phyloP scores from a whole-genome alignment of 1,284 basidiomycete species.

The Sporisorium reilianum region DNA sequence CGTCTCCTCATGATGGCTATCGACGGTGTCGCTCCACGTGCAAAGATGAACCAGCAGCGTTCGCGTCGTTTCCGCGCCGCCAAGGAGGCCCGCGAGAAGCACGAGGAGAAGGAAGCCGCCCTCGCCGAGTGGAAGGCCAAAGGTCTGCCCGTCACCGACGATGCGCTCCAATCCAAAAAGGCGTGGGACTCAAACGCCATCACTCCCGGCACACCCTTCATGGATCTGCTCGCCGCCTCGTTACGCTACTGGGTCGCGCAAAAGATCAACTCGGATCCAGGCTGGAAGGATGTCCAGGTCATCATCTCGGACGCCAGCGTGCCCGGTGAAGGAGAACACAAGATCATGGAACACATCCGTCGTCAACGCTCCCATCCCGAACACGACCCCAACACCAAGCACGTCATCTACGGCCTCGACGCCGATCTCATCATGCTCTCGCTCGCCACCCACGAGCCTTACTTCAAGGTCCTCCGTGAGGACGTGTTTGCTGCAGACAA shows the following conservation, averaged over 20 bases:
- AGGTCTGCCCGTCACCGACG: slow-evolving; percentile 83
- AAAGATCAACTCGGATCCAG: slow-evolving; percentile 66
- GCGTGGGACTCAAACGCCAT: slow-evolving; percentile 99
- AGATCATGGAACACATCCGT: slow-evolving; percentile 99
- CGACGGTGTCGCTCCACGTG: slow-evolving; percentile 96
- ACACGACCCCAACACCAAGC: slow-evolving; percentile 91
- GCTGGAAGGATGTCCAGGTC: slow-evolving; percentile 89
- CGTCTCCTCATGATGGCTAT: slow-evolving; percentile 92
- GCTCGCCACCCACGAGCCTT: slow-evolving; percentile 94
- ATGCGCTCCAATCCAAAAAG: slow-evolving; percentile 91
- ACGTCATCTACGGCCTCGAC: slow-evolving; percentile 97
- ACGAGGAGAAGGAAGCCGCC: slow-evolving; percentile 83
- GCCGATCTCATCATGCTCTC: slow-evolving; percentile 99
- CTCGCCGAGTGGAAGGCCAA: slow-evolving; percentile 86
- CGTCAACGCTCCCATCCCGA: slow-evolving; percentile 92
- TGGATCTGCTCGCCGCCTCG: slow-evolving; percentile 89
- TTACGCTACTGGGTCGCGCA: slow-evolving; percentile 86
- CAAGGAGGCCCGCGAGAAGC: slow-evolving; percentile 90
- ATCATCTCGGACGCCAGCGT: slow-evolving; percentile 97
- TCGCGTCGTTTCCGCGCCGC: slow-evolving; percentile 89
- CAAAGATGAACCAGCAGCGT: slow-evolving; percentile 98
- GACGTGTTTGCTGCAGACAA: slow-evolving; percentile 92
- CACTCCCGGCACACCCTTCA: slow-evolving; percentile 96
- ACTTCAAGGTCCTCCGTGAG: slow-evolving; percentile 96
- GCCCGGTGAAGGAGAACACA: slow-evolving; percentile 99